These are phyloP conservation scores for Candida rishiriensis DNA, from an alignment of 805 yeast species.

Conservation along the genomic window DNA sequence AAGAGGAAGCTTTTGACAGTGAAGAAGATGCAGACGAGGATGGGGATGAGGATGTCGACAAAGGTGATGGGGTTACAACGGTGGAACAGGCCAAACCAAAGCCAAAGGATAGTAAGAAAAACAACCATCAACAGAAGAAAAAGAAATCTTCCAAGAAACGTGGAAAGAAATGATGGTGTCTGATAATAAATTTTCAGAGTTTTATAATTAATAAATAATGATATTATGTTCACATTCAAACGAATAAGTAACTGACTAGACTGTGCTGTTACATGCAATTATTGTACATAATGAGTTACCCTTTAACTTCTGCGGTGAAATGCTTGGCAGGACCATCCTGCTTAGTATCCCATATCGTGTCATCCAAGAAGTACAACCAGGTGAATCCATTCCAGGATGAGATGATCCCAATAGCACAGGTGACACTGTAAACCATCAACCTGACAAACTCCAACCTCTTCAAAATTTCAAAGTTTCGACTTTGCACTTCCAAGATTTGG, in stretches of 20 bases:
- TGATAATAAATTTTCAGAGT: too few relatives aligned
- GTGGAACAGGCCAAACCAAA: too few relatives aligned
- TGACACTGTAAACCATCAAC: slow-evolving; percentile 78
- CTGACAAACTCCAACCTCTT: slow-evolving; percentile 67
- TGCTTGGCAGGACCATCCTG: slow-evolving; percentile 1
- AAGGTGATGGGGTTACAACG: neutral
- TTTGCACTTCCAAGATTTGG: slow-evolving; percentile 50
- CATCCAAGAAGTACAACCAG: slow-evolving; percentile 86
- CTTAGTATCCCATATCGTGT: slow-evolving; percentile 51
- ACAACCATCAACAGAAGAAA: neutral
- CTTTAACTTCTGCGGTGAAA: too few relatives aligned
- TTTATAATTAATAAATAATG: neutral
- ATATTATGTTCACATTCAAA: neutral
- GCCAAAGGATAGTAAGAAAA: too few relatives aligned
- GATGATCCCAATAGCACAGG: slow-evolving; percentile 81
- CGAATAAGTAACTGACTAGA: too few relatives aligned
- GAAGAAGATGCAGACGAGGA: neutral
- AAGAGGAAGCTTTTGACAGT: neutral
- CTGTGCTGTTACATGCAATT: too few relatives aligned
- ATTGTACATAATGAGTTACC: neutral
- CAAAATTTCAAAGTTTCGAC: slow-evolving; percentile 47
- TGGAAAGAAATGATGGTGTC: neutral
- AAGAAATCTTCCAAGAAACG: slow-evolving; percentile 3
- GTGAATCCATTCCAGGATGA: slow-evolving; percentile 84
- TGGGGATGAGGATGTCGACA: neutral